Percentiles rank a stretch among this genome's conserved stretches.
Conservation (phyloP, 75 land plant species). For the Pinus taeda region DNA sequence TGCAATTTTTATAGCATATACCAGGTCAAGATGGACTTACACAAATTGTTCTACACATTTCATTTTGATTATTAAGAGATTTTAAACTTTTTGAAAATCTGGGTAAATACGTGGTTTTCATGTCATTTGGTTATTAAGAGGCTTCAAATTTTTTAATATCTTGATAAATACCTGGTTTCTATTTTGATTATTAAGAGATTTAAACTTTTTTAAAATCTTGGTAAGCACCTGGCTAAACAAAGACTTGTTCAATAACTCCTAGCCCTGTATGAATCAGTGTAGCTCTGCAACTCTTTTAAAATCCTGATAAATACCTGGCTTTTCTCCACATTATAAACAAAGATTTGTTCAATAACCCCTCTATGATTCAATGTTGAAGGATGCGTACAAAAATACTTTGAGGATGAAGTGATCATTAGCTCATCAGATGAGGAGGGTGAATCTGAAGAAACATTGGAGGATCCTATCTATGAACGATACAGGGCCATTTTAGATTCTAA, state of each 20-base stretch:
- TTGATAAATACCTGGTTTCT: no score
- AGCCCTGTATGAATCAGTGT: no score
- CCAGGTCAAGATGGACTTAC: not conserved
- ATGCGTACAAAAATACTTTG: slow-evolving; percentile 53
- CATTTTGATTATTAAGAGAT: no score
- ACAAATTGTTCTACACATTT: no score
- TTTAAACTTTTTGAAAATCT: no score
- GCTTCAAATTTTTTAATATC: no score
- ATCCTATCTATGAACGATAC: slow-evolving; percentile 41
- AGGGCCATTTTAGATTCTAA: slow-evolving; percentile 68
- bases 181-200: no score
- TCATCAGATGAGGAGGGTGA: slow-evolving; percentile 3
- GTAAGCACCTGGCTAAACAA: not conserved
- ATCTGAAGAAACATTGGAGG: slow-evolving; percentile 23
- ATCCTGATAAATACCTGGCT: not conserved
- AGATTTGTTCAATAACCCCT: not conserved
- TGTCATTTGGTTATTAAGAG: no score
- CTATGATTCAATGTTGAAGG: slow-evolving; percentile 20
- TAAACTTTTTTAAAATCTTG: not conserved
- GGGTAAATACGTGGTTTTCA: no score
- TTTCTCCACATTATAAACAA: not conserved
- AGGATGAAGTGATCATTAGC: not conserved
- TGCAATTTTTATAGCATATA: not conserved
- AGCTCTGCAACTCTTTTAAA: not conserved
- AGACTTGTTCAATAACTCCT: no score